Base-by-base conservation (phyloP, 2,329 filamentous ascomycete genomes). In the Lizonia empirigonia region DNA sequence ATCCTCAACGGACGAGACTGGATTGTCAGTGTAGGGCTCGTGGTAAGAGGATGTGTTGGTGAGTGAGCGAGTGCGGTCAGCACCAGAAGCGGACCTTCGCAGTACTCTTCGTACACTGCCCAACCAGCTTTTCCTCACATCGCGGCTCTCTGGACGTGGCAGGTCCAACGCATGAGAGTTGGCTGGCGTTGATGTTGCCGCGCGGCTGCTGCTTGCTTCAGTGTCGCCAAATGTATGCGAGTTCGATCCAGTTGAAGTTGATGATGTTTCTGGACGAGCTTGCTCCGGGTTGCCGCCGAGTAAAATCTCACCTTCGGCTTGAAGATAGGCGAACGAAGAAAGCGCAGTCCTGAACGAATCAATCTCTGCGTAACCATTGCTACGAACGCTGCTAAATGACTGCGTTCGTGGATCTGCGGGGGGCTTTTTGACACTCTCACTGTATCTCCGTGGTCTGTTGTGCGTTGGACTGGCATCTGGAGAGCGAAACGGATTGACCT, bases 301-400 rank as follows among this genome's bases (percentile, higher is more conserved):
- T 1, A 84, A 72, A 3, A 76, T 75, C 41, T 82, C 77, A 12
- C 79, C 78, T 66, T 84, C 81, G 13, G 75, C 74, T 61, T 80
- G 80, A 2, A 79, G 73, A 18, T 78, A 73, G 7, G 73, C 72
- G 44, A 83, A 77, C 0, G 75, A 78, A 1, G 80, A 78, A 15
- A 75, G 73, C 3, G 80, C 79, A 1, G 81, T 81, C 13, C 72
- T 76, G 67, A 80, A 83, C 2, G 76, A 79, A 30, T 83, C 81
- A 4, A 72, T 67, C 36, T 80, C 78, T 6, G 64, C 70, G 24
- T 64, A 61, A 44, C 68, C 58, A 44, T 64, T 58, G 44, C 68
- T 74, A 15, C 66, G 75, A 54, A 61, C 75, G 65, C 55, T 79
- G 58, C 65, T 69, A 10, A 67, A 56, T 0, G 70, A 71, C 26